Evolutionary conservation across 176 grass and related monocot genomes (phyloP).

Genomic region (Zoysia pacifica): DNA sequence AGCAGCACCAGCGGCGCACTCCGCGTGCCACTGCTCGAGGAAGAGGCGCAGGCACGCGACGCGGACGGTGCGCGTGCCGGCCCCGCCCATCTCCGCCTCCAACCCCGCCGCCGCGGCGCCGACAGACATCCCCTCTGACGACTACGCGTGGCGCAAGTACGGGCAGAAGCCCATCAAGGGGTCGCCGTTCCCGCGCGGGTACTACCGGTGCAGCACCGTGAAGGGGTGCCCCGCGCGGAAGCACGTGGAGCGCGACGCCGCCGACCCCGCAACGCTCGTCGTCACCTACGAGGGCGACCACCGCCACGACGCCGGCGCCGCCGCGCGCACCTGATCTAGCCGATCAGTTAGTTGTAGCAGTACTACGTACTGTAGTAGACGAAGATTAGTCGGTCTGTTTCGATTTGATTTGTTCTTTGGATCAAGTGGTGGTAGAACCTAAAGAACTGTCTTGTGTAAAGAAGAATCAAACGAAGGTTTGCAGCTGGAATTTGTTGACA

Average conservation of each 20-base stretch:
- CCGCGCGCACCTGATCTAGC: no score
- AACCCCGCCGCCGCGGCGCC: background rate
- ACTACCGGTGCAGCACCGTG: slow-evolving; percentile 79
- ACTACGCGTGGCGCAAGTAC: slow-evolving; percentile 89
- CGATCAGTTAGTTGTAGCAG: no score
- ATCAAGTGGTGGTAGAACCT: no score
- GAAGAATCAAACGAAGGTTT: no score
- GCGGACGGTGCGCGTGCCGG: slow-evolving; percentile 56
- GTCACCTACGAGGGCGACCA: slow-evolving; percentile 90
- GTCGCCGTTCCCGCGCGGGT: slow-evolving; percentile 76
- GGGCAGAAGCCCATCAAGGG: slow-evolving; percentile 97
- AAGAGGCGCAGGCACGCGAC: slow-evolving; percentile 55
- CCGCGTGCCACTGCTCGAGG: slow-evolving; percentile 73
- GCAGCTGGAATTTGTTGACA: no score
- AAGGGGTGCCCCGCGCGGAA: slow-evolving; percentile 80
- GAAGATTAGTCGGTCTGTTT: no score
- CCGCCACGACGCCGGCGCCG: slow-evolving; percentile 37
- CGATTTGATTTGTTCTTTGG: no score
- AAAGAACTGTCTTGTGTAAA: no score
- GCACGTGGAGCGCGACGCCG: slow-evolving; percentile 85
- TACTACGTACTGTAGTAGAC: no score
- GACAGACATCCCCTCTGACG: slow-evolving; percentile 67
- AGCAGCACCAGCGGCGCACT: background rate
- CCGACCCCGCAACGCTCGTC: slow-evolving; percentile 66
- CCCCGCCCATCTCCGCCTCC: background rate